A percentile compares a stretch with the other conserved stretches of the same genome.
phyloP scores from a whole-genome alignment of 2,329 filamentous ascomycete genomes.

The Penicillium italicum region DNA sequence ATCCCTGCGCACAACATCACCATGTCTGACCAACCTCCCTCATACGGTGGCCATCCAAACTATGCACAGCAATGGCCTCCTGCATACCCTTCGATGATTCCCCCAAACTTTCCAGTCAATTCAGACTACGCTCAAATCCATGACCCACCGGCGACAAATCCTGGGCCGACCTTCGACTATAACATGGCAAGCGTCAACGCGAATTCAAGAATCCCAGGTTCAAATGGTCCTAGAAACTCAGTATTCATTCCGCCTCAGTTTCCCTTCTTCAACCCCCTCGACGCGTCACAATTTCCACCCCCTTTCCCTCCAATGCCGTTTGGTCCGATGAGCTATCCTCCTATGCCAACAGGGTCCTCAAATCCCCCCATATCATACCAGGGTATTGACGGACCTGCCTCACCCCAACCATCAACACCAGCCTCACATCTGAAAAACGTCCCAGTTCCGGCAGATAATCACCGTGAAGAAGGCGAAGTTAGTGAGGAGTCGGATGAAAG shows the following conservation, averaged over 20 bases:
- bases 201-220: slow-evolving; percentile 31
- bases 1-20: slow-evolving; percentile 6
- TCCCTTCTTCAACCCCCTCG: slow-evolving; percentile 33
- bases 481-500: slow-evolving; percentile 59
- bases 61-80: slow-evolving; percentile 40
- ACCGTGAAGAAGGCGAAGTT: slow-evolving; percentile 71
- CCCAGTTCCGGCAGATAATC: slow-evolving; percentile 36
- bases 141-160: slow-evolving; percentile 20
- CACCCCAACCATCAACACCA: neutral
- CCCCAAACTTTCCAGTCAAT: slow-evolving; percentile 26
- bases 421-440: slow-evolving; percentile 18
- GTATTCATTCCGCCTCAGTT: slow-evolving; percentile 31
- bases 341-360: slow-evolving; percentile 15
- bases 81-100: slow-evolving; percentile 28
- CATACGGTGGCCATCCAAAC: slow-evolving; percentile 39
- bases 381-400: neutral
- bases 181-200: slow-evolving; percentile 26
- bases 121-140: slow-evolving; percentile 23
- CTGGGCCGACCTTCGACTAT: slow-evolving; percentile 16
- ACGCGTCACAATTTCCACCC: slow-evolving; percentile 29
- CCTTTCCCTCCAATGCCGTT: slow-evolving; percentile 36
- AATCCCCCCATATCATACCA: slow-evolving; percentile 5
- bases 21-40: slow-evolving; percentile 50
- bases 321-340: slow-evolving; percentile 21
- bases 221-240: slow-evolving; percentile 22